Percentiles rank a stretch among this genome's conserved stretches.
Conservation (phyloP, 2,329 filamentous ascomycete genomes). For the Exophiala sp. region DNA sequence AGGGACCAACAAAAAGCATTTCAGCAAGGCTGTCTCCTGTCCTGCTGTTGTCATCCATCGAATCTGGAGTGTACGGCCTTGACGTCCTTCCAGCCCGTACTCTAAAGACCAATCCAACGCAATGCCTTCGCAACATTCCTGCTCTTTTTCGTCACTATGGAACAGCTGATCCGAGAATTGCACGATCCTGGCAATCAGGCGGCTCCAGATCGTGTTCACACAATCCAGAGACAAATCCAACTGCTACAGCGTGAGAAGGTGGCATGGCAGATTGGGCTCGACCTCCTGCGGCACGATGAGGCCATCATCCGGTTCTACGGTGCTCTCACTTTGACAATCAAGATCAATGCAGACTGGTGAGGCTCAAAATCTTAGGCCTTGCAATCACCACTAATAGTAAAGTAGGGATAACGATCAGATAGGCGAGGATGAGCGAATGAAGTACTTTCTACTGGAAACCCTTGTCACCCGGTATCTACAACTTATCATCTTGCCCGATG, state of each 20-base stretch:
- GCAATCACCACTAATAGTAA: not conserved
- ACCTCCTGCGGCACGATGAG: slow-evolving; percentile 65
- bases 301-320: slow-evolving; percentile 86
- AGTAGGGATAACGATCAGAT: slow-evolving; percentile 32
- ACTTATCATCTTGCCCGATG: slow-evolving; percentile 39
- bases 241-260: slow-evolving; percentile 72
- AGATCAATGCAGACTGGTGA: slow-evolving; percentile 86
- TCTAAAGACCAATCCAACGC: too few species aligned
- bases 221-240: slow-evolving; percentile 73
- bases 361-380: slow-evolving; percentile 1
- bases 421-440: slow-evolving; percentile 31
- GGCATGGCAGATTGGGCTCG: slow-evolving; percentile 82
- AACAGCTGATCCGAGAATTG: slow-evolving; percentile 25
- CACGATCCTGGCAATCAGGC: slow-evolving; percentile 25
- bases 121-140: not conserved
- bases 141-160: slow-evolving; percentile 15
- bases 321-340: slow-evolving; percentile 87
- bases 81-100: too few species aligned
- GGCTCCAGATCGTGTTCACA: slow-evolving; percentile 21
- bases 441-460: slow-evolving; percentile 36
- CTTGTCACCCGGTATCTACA: slow-evolving; percentile 43
- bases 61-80: too few species aligned
- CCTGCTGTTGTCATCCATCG: too few species aligned
- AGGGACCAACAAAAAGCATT: too few species aligned
- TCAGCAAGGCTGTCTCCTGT: too few species aligned